Base-by-base conservation (phyloP, 331 rosid species). In the Phaseolus coccineus region DNA sequence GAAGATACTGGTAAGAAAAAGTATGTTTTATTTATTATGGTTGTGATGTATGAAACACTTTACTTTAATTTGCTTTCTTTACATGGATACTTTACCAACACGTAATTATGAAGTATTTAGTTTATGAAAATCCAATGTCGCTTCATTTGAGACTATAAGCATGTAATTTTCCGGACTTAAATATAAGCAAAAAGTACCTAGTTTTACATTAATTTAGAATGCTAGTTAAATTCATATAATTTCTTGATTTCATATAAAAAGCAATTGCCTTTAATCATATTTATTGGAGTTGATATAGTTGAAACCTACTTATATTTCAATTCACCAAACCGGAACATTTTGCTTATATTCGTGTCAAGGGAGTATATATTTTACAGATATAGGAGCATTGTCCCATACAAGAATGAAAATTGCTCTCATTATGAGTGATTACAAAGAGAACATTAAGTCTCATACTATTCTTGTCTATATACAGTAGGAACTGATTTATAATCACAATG, bases 1-100 rank as follows among this genome's bases (percentile, higher is more conserved):
- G 97, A 91, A 69, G 99, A 95, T 69, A 91, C 97, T 24, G 99
- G 99, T 92, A 68, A 63, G 46, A 33, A 63, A 30, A 61, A 5
- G 22, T 61, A 61, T 73, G 77, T 65, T 62, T 61, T 13, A 30
- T 61, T 53, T 13, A 19, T 10, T 8, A 19, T 53, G 59, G 28
- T 9, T 55, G 31, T 24, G 2, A 55, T 24, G 6, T 6, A 55
- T 24, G 31, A 55, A 55, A 9, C 19, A 6, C 6, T 16, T 10
- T 22, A 2, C 25, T 16, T n/a, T 5, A 6, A 6, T 19, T 53
- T 52, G 58, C 22, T 52, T 13, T 5, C 15, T 5, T 0, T 13
- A 48, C 4, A 0, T 19, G 22, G 22, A 19, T 19, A 19, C 22
- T 19, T 19, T 19, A 19, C 22, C 22, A 19, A 19, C 22, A 19